A percentile compares a stretch with the other conserved stretches of the same genome.
phyloP scores from a whole-genome alignment of 2,329 filamentous ascomycete species.

The Dendryphion nanum region DNA sequence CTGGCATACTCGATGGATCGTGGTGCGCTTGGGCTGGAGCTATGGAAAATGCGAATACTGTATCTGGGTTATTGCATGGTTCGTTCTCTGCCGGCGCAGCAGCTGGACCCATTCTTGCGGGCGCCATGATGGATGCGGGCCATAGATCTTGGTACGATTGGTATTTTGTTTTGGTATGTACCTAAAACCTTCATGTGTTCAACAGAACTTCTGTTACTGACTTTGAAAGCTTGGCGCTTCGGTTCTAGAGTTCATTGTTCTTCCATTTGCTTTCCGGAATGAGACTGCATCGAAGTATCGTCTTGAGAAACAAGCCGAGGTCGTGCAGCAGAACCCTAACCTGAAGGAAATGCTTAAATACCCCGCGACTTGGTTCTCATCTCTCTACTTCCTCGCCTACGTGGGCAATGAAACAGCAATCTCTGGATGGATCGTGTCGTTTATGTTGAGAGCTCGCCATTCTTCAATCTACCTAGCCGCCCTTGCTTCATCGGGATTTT shows the following conservation, averaged over 20 bases:
- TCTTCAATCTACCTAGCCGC: conserved; percentile 38
- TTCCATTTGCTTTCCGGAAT: conserved; percentile 39
- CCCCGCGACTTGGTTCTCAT: conserved; percentile 34
- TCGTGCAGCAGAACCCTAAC: conserved; percentile 1
- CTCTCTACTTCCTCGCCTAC: conserved; percentile 44
- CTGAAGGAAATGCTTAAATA: conserved; percentile 29
- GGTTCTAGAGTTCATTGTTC: conserved; percentile 21
- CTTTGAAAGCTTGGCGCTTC: conserved; percentile 14
- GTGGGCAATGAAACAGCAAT: conserved; percentile 47
- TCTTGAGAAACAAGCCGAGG: conserved; percentile 15
- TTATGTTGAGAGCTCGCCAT: conserved; percentile 44
- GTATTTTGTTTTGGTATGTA: conserved; percentile 40
- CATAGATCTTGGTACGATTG: conserved; percentile 38
- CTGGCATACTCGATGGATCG: conserved; percentile 44
- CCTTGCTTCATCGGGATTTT: conserved; percentile 46
- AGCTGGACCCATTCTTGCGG: conserved; percentile 37
- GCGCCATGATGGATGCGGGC: conserved; percentile 24
- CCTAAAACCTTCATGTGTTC: too few relatives aligned
- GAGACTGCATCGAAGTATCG: conserved; percentile 35
- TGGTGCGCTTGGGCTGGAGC: conserved; percentile 48
- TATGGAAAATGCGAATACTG: conserved; percentile 40
- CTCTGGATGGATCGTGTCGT: conserved; percentile 49
- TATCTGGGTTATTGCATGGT: conserved; percentile 44
- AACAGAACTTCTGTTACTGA: too few relatives aligned
- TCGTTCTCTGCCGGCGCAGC: conserved; percentile 42